These are phyloP conservation scores for Veloboletus limbatus DNA, from an alignment of 1,284 basidiomycete species.

Conservation along the genomic window DNA sequence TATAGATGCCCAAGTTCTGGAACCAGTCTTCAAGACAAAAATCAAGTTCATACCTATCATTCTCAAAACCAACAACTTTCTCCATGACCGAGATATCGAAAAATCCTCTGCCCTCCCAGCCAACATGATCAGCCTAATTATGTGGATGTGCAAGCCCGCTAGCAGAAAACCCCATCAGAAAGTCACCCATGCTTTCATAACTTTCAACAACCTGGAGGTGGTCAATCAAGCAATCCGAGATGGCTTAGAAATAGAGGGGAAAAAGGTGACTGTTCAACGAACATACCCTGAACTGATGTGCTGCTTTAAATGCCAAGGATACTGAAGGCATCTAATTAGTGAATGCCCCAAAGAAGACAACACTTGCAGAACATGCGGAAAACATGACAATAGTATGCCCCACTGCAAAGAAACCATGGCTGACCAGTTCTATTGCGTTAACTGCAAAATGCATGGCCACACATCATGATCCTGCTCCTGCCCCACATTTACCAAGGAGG, in stretches of 20 bases:
- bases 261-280: not conserved
- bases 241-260: not conserved
- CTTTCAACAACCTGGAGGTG: not conserved
- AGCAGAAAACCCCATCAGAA: not conserved
- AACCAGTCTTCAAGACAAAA: not conserved
- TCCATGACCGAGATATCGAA: not conserved
- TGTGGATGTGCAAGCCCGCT: not conserved
- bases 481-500: not conserved
- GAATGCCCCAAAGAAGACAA: not conserved
- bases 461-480: not conserved
- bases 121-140: not conserved
- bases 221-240: not conserved
- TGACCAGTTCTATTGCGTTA: not conserved
- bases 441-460: not conserved
- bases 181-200: not conserved
- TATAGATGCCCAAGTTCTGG: not conserved
- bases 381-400: not conserved
- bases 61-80: not conserved
- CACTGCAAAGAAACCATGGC: not conserved
- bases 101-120: not conserved
- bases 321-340: not conserved
- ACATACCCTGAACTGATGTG: not conserved
- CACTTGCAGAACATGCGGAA: not conserved
- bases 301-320: not conserved
- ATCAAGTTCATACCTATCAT: not conserved